These are phyloP conservation scores for Leucogyrophana mollusca DNA, from an alignment of 768 basidiomycete species.

Conservation along the genomic window DNA sequence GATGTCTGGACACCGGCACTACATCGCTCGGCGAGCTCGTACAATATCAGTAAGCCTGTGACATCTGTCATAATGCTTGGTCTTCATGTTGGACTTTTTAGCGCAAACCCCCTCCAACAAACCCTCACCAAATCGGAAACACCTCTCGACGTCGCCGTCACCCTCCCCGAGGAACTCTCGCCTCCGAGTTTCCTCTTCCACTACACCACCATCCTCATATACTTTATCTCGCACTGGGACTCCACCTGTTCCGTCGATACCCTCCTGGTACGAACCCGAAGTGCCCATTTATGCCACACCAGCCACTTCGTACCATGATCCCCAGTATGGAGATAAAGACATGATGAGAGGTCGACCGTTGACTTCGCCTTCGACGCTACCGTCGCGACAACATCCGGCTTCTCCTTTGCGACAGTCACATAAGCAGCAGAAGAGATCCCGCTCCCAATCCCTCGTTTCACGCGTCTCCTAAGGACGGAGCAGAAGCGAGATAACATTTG, in stretches of 20 bases:
- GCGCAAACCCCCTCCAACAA: neutral
- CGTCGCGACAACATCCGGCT: neutral
- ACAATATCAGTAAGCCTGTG: slow-evolving; percentile 8
- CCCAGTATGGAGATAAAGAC: neutral
- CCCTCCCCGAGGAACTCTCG: slow-evolving; percentile 1
- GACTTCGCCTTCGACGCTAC: neutral
- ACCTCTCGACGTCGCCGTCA: neutral
- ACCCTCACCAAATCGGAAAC: neutral
- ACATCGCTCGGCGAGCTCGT: slow-evolving; percentile 8
- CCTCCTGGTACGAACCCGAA: slow-evolving; percentile 7
- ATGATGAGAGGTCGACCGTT: neutral
- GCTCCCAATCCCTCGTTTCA: too few species aligned
- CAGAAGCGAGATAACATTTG: too few species aligned
- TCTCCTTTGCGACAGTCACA: neutral
- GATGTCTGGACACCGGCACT: slow-evolving; percentile 36
- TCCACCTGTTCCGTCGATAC: slow-evolving; percentile 23
- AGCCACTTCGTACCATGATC: slow-evolving; percentile 4
- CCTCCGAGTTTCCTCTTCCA: neutral
- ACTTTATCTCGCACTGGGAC: slow-evolving; percentile 1
- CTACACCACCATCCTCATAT: neutral
- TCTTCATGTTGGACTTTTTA: neutral
- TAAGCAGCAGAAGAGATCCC: neutral
- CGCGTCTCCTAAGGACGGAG: too few species aligned
- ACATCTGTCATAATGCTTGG: neutral
- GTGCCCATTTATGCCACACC: neutral